Percentiles rank a stretch among this genome's conserved stretches.
These are phyloP conservation scores for Choanephora cucurbitarum DNA, from an alignment of 371 early-diverging fungal species.

Conservation along the genomic window DNA sequence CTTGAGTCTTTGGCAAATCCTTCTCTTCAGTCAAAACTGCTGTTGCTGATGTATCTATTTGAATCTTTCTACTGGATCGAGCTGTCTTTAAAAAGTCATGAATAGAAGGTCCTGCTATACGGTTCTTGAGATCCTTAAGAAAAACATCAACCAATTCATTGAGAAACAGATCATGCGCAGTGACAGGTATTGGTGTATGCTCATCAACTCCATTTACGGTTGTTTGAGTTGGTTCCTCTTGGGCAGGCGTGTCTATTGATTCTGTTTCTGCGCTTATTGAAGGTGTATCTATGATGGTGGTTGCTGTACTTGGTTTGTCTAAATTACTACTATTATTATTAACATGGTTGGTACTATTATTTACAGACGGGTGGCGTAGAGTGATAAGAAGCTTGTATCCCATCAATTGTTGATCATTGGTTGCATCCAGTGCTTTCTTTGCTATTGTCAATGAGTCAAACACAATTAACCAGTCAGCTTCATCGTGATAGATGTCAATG, in stretches of 20 bases:
- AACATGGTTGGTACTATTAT: neutral
- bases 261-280: neutral
- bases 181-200: conserved; percentile 16
- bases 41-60: conserved; percentile 6
- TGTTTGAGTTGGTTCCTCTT: conserved; percentile 23
- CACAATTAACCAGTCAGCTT: conserved; percentile 59
- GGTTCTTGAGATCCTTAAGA: conserved; percentile 59
- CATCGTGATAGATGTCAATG: conserved; percentile 55
- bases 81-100: conserved; percentile 54
- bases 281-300: conserved; percentile 3
- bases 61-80: conserved; percentile 18
- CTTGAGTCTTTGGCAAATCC: conserved; percentile 5
- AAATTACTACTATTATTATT: neutral
- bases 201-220: neutral
- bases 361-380: conserved; percentile 30
- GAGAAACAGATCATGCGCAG: conserved; percentile 48
- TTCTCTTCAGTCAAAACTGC: neutral
- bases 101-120: conserved; percentile 57
- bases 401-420: conserved; percentile 44
- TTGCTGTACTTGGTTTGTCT: neutral
- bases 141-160: conserved; percentile 60
- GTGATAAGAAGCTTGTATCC: conserved; percentile 50
- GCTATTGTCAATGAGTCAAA: conserved; percentile 59
- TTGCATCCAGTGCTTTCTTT: conserved; percentile 48
- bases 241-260: neutral